Evolutionary conservation across 208 protist species (phyloP).

Genomic region (Acanthamoeba quina): DNA sequence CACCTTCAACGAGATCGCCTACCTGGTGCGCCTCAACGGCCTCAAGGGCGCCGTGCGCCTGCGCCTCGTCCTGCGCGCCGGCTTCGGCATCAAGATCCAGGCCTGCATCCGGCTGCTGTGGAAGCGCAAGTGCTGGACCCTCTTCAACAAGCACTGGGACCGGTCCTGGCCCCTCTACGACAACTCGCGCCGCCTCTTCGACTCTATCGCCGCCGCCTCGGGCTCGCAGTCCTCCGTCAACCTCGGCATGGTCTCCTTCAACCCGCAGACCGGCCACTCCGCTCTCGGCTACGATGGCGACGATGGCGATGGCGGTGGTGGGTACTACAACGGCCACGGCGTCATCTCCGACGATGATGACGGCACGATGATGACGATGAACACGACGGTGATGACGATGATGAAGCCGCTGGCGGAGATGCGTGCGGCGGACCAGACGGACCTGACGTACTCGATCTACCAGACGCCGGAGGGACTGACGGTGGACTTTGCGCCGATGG

Average conservation of each 20-base stretch:
- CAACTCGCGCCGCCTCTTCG: neutral
- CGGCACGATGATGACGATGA: neutral
- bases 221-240: neutral
- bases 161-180: neutral
- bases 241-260: neutral
- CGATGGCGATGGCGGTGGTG: neutral
- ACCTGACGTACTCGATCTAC: neutral
- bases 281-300: neutral
- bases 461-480: neutral
- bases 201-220: neutral
- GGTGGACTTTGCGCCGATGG: slow-evolving; percentile 42
- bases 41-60: neutral
- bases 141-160: neutral
- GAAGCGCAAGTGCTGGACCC: slow-evolving; percentile 10
- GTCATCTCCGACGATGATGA: too few relatives aligned
- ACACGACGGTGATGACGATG: neutral
- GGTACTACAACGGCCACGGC: neutral
- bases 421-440: neutral
- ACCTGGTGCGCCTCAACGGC: slow-evolving; percentile 30
- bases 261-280: slow-evolving; percentile 7
- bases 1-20: slow-evolving; percentile 70
- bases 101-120: slow-evolving; percentile 1
- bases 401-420: neutral
- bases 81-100: slow-evolving; percentile 41
- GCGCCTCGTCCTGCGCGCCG: neutral